These are phyloP conservation scores for Albatrellus ellisii DNA, from an alignment of 768 basidiomycete species.

Conservation along the genomic window DNA sequence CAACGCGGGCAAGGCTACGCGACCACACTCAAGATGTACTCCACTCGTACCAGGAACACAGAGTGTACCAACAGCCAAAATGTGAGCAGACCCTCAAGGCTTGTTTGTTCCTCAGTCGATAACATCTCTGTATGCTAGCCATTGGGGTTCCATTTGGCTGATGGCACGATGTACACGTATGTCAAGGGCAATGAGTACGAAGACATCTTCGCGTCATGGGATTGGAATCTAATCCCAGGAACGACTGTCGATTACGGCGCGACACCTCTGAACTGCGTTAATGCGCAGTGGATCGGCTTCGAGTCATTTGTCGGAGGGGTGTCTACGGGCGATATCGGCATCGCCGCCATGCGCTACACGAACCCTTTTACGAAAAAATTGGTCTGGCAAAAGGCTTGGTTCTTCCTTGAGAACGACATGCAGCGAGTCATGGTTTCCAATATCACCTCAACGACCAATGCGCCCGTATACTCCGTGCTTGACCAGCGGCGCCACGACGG, in stretches of 20 bases:
- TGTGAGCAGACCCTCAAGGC: neutral
- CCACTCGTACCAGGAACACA: slow-evolving; percentile 21
- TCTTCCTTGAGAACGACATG: slow-evolving; percentile 52
- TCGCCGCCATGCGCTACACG: slow-evolving; percentile 51
- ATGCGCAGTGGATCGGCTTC: slow-evolving; percentile 29
- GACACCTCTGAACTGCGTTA: slow-evolving; percentile 37
- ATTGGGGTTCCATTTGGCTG: slow-evolving; percentile 45
- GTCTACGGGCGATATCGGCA: slow-evolving; percentile 41
- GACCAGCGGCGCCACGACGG: slow-evolving; percentile 45
- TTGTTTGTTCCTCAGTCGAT: neutral
- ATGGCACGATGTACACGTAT: slow-evolving; percentile 54
- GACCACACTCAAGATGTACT: slow-evolving; percentile 22
- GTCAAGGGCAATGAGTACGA: slow-evolving; percentile 56
- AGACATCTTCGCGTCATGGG: slow-evolving; percentile 60
- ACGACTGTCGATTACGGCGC: slow-evolving; percentile 51
- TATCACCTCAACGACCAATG: slow-evolving; percentile 29
- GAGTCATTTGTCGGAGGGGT: slow-evolving; percentile 55
- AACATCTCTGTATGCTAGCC: slow-evolving; percentile 6
- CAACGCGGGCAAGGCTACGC: slow-evolving; percentile 21
- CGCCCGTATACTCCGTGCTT: slow-evolving; percentile 48
- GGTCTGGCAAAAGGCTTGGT: slow-evolving; percentile 59
- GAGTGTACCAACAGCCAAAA: slow-evolving; percentile 23
- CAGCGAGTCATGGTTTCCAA: slow-evolving; percentile 50
- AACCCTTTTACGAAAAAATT: slow-evolving; percentile 45
- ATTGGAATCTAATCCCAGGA: slow-evolving; percentile 70